Evolutionary conservation across 208 protist genomes (phyloP).

Genomic region (Leishmania martiniquensis): DNA sequence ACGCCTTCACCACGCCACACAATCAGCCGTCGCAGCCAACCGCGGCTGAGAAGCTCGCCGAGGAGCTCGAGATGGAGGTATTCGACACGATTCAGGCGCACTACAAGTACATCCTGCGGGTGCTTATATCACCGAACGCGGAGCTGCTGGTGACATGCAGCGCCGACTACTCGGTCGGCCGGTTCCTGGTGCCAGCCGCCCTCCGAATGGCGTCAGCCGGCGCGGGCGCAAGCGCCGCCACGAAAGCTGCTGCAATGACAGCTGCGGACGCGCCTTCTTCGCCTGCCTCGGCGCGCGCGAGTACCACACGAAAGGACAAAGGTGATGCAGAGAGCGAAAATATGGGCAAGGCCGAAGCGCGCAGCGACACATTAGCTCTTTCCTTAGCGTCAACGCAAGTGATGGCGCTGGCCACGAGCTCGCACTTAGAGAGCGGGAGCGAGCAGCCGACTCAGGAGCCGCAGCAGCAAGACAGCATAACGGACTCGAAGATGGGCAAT

Average conservation of each 20-base stretch:
- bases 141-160: conserved; percentile 80
- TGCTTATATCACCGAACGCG: conserved; percentile 70
- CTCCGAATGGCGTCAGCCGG: conserved; percentile 21
- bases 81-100: conserved; percentile 84
- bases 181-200: conserved; percentile 58
- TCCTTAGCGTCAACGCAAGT: conserved; percentile 31
- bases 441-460: not conserved
- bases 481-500: not conserved
- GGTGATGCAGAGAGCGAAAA: not conserved
- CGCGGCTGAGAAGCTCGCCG: conserved; percentile 19
- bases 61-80: conserved; percentile 65
- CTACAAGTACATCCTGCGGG: conserved; percentile 91
- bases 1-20: not conserved
- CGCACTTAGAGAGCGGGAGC: not conserved
- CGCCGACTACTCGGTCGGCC: conserved; percentile 85
- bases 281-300: not conserved
- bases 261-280: not conserved
- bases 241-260: not conserved
- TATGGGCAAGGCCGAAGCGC: conserved; percentile 6
- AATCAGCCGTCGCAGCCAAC: conserved; percentile 13
- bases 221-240: not conserved
- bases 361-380: conserved; percentile 12
- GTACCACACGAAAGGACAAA: not conserved
- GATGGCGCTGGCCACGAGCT: not conserved
- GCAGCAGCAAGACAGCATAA: not conserved